Evolutionary conservation across 805 yeast genomes (phyloP), one percentile per base, ranked within the genome.

Genomic region (Myxozyma nipponensis): DNA sequence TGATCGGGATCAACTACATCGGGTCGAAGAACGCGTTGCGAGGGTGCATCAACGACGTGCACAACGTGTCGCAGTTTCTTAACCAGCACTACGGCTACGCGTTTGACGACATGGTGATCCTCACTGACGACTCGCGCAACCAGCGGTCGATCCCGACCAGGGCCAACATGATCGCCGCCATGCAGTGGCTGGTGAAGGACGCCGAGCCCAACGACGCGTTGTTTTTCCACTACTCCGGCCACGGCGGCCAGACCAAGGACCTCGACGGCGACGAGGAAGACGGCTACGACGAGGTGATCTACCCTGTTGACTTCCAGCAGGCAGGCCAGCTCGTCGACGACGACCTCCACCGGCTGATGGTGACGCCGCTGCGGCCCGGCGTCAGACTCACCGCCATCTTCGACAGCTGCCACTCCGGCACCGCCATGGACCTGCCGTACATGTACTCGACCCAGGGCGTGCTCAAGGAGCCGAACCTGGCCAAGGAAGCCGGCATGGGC

Each of bases 321-420:
- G 72, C 75, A 2, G 95, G 95, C 1, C 80, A 79, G 38, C 75
- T 86, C 50, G 74, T 80, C 15, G 95, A 86, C 66, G 95, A 86
- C 66, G 74, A 75, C 15, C 73, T 87, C 73, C 91, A 86, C 65
- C 82, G 54, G 46, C 43, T 22, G 48, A 68, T 87, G 77, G 95
- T 87, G 23, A 72, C 69, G 53, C 79, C 88, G 1, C 72, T 87
- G 57, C 83, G 78, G 13, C 75, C 81, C 1, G 95, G 95, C 40
- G 83, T 83, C 40, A 75, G 90, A 52, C 70, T 87, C 47, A 86
- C 95, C 2, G 89, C 90, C 0, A 69, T 86, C 51, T 86, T 83
- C 60, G 95, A 87, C 68, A 82, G 88, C 10, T 87, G 95, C 65
- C 95, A 87, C 64, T 84, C 91, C 1, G 95, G 95, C 10, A 79